A percentile compares a stretch with the other conserved stretches of the same genome.
Evolutionary conservation across 306 rosid genomes (phyloP).

Genomic region (Carpinus fangiana): DNA sequence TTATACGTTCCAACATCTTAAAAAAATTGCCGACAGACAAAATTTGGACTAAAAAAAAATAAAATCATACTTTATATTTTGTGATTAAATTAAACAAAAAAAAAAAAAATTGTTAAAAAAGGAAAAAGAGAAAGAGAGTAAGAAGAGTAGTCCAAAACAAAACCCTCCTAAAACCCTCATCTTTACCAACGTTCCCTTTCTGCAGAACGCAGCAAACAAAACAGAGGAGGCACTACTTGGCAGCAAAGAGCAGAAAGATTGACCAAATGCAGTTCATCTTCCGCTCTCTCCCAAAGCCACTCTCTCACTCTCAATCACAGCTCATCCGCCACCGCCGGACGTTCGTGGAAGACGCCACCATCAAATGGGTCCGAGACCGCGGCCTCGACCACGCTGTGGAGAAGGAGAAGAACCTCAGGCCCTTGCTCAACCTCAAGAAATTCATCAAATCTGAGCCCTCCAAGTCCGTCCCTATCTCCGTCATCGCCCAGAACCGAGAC

Average conservation of each 20-base stretch:
- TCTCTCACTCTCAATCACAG: conserved; percentile 1
- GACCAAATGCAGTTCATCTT: conserved; percentile 27
- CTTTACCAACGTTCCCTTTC: neutral
- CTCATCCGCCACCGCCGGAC: conserved; percentile 35
- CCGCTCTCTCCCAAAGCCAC: conserved; percentile 28
- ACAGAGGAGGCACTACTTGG: neutral
- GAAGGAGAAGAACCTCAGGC: conserved; percentile 62
- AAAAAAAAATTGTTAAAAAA: too few relatives aligned
- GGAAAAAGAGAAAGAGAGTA: too few relatives aligned
- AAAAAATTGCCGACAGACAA: too few relatives aligned
- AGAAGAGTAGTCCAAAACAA: neutral
- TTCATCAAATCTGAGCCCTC: conserved; percentile 68
- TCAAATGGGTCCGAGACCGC: conserved; percentile 71
- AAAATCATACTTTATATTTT: too few relatives aligned
- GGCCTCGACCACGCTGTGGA: conserved; percentile 93
- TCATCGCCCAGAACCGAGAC: conserved; percentile 42
- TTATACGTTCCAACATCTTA: too few relatives aligned
- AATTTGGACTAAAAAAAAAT: too few relatives aligned
- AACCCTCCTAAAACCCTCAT: conserved; percentile 16
- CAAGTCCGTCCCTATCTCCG: conserved; percentile 69
- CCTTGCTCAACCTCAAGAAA: conserved; percentile 52
- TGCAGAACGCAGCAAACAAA: neutral
- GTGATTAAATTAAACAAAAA: too few relatives aligned
- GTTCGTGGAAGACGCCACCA: conserved; percentile 38
- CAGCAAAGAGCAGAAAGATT: neutral